phyloP scores from a whole-genome alignment of 2,329 filamentous ascomycete genomes.

The Aspergillus ochraceus region DNA sequence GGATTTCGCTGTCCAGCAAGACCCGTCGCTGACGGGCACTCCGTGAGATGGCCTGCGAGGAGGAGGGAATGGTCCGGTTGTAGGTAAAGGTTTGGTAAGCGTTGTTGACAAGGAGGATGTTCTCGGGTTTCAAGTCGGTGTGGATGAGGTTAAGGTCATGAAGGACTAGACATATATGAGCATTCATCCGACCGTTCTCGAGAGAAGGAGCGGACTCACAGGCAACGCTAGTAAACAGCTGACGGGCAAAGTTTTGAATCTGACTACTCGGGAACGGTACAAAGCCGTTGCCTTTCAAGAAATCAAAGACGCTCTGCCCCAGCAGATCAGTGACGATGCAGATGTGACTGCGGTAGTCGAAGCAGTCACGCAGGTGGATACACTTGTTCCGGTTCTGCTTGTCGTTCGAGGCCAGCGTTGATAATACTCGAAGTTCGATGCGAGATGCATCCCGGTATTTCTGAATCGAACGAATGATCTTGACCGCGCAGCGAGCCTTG shows the following conservation, averaged over 20 bases:
- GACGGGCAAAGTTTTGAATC: constrained; percentile 94
- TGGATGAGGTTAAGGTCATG: constrained; percentile 98
- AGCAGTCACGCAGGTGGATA: constrained; percentile 94
- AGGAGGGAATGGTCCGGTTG: constrained; percentile 66
- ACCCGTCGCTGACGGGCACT: constrained; percentile 63
- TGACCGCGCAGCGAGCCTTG: constrained; percentile 84
- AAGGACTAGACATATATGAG: constrained; percentile 62
- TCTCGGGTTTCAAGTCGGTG: constrained; percentile 72
- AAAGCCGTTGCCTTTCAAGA: constrained; percentile 91
- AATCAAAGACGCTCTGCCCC: constrained; percentile 97
- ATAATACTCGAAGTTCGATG: constrained; percentile 90
- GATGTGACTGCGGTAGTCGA: constrained; percentile 96
- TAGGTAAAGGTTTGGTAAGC: constrained; percentile 69
- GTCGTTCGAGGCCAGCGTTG: constrained; percentile 89
- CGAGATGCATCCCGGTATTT: constrained; percentile 96
- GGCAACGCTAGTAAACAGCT: constrained; percentile 96
- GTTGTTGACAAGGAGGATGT: constrained; percentile 65
- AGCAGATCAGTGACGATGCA: constrained; percentile 78
- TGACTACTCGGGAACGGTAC: constrained; percentile 98
- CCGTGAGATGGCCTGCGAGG: constrained; percentile 58
- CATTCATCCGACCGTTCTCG: constrained; percentile 12
- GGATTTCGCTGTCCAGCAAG: constrained; percentile 64
- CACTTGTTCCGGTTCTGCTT: constrained; percentile 90
- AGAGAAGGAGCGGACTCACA: constrained; percentile 65
- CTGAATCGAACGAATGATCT: constrained; percentile 96